Conservation (phyloP, 169 alveolate species). For the Pseudocohnilembus persalinus region DNA sequence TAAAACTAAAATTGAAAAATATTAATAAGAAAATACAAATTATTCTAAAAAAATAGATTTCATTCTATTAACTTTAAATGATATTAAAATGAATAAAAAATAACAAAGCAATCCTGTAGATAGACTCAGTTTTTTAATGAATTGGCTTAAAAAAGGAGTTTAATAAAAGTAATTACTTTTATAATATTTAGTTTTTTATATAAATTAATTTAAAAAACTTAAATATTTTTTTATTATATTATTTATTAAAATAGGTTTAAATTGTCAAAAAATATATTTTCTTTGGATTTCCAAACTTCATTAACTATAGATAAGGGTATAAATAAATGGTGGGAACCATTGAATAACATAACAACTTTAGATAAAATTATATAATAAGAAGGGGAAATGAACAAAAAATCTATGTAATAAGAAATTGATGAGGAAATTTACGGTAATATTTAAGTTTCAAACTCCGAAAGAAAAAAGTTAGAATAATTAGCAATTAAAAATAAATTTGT, state of each 20-base stretch:
- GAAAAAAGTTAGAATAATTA: slow-evolving; percentile 15
- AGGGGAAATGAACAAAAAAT: too few species aligned
- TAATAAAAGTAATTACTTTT: slow-evolving; percentile 4
- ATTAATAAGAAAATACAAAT: not conserved
- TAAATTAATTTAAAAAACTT: not conserved
- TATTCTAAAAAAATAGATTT: slow-evolving; percentile 22
- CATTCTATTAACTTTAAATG: slow-evolving; percentile 13
- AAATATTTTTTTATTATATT: not conserved
- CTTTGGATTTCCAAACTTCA: slow-evolving; percentile 11
- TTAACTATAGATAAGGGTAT: slow-evolving; percentile 1
- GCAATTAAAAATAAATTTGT: slow-evolving; percentile 14
- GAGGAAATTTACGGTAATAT: not conserved
- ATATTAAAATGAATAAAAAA: slow-evolving; percentile 19
- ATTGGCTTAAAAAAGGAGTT: slow-evolving; percentile 19
- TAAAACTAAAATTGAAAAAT: slow-evolving; percentile 9
- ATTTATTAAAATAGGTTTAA: not conserved
- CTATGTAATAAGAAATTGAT: too few species aligned
- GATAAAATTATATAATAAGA: too few species aligned
- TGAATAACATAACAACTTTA: not conserved
- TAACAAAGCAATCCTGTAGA: slow-evolving; percentile 5
- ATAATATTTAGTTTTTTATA: not conserved
- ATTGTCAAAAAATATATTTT: slow-evolving; percentile 6
- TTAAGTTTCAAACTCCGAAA: not conserved
- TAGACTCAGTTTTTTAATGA: slow-evolving; percentile 11
- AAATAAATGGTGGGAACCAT: slow-evolving; percentile 11